Base-by-base conservation (phyloP, 257 asterid genomes). In the Solanum sejunctum region DNA sequence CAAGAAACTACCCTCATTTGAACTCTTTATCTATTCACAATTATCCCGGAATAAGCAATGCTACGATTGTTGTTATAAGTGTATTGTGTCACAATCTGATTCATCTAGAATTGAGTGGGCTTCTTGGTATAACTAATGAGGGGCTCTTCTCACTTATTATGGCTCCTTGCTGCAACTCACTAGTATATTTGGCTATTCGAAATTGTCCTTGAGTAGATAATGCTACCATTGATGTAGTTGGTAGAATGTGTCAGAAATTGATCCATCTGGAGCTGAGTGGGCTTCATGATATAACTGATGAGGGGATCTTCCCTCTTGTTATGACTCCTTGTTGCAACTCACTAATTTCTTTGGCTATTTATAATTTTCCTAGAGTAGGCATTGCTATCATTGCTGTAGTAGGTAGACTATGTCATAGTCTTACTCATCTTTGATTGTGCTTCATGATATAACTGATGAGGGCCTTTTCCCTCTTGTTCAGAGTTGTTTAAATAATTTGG, bases 321-420 rank as follows among this genome's bases (percentile, higher is more conserved):
- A 28, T 28, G 28, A 28, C 28, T 28, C 28, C 28, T 28, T 28
- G 28, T 28, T 28, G 2, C 89, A 23, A 23, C n/a, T 91, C 97
- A 10, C 90, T 96, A 52, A 85, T 88, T 47, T 89, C 97, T 70
- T 83, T 96, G 91, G 86, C 93, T 41, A 81, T 96, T 80, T 85
- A 75, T 11, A 89, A 93, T 89, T 97, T 98, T 86, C 93, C 97
- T 0, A 95, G 97, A 66, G 86, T 95, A 3, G 95, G 96, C 17
- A 85, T 93, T 86, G 84, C 83, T 58, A 90, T 91, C 85, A 88
- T 96, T 85, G 84, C 81, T 84, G 64, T 92, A 81, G 82, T 95
- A 84, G 92, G 91, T 41, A 84, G 66, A 36, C 81, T 94, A 36
- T 97, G 97, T 91, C 94, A 94, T 7, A 89, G 88, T 5, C 82